These are phyloP conservation scores for Colletotrichum sp. DNA, from an alignment of 2,329 filamentous ascomycete genomes.

Conservation along the genomic window DNA sequence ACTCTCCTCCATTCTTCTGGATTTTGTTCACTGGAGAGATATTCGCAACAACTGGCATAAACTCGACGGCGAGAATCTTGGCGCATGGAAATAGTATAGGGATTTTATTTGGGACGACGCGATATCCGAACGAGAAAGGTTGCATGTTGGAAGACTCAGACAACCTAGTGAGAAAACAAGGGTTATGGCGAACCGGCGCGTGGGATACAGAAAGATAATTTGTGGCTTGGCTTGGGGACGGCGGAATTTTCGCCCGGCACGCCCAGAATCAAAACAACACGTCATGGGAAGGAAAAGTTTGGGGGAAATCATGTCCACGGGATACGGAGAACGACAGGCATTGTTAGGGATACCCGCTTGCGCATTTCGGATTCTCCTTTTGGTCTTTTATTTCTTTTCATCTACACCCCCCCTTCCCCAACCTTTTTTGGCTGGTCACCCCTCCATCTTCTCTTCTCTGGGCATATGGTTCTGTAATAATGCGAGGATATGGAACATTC, in stretches of 20 bases:
- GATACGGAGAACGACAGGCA: conserved; percentile 10
- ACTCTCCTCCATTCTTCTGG: neutral
- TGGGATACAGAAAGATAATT: neutral
- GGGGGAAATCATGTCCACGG: neutral
- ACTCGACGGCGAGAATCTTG: neutral
- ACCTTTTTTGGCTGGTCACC: neutral
- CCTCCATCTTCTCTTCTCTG: conserved; percentile 11
- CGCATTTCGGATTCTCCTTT: neutral
- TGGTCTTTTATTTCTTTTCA: conserved; percentile 21
- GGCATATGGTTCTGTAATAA: conserved; percentile 13
- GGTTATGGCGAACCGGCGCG: conserved; percentile 12
- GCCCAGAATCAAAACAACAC: neutral
- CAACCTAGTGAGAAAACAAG: neutral
- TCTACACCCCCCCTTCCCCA: neutral
- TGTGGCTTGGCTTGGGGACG: neutral
- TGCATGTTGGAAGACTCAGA: neutral
- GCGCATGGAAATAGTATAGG: neutral
- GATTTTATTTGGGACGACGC: neutral
- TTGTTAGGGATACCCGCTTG: conserved; percentile 20
- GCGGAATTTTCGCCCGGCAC: neutral
- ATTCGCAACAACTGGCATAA: neutral
- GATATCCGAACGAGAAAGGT: neutral
- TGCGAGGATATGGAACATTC: conserved; percentile 15
- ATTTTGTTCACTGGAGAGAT: neutral
- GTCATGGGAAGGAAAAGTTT: conserved; percentile 17